phyloP scores from a whole-genome alignment of 305 asterid species.

The Ruellia speciosa region DNA sequence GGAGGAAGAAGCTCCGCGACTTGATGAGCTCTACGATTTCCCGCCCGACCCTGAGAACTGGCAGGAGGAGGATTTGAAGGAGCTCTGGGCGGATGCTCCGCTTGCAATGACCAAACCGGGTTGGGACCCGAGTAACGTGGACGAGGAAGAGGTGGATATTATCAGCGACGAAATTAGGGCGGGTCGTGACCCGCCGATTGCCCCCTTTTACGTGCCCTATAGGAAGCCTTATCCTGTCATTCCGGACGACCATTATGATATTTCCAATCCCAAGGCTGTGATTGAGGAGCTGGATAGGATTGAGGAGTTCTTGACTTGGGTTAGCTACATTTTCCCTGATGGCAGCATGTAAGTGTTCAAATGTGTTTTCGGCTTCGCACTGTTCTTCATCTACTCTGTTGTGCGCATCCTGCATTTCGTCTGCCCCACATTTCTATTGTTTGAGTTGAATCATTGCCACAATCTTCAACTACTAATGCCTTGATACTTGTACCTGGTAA shows the following conservation, averaged over 20 bases:
- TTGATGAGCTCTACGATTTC: slow-evolving; percentile 56
- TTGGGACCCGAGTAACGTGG: slow-evolving; percentile 74
- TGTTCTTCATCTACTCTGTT: neutral
- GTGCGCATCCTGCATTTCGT: slow-evolving; percentile 5
- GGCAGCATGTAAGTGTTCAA: slow-evolving; percentile 73
- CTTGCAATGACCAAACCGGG: slow-evolving; percentile 60
- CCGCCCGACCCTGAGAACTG: slow-evolving; percentile 79
- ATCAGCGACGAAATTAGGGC: slow-evolving; percentile 37
- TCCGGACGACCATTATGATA: slow-evolving; percentile 51
- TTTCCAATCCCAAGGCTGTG: slow-evolving; percentile 50
- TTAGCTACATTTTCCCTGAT: slow-evolving; percentile 75
- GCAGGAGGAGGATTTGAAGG: slow-evolving; percentile 86
- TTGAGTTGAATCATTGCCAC: neutral
- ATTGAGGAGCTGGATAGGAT: slow-evolving; percentile 95
- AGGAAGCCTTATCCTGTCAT: slow-evolving; percentile 70
- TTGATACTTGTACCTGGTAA: too few relatives aligned
- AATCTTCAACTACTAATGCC: too few relatives aligned
- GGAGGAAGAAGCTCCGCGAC: slow-evolving; percentile 13
- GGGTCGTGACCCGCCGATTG: slow-evolving; percentile 73
- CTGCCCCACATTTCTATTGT: neutral
- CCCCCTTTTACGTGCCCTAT: slow-evolving; percentile 84
- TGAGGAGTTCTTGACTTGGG: slow-evolving; percentile 90
- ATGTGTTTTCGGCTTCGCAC: neutral
- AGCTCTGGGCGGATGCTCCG: slow-evolving; percentile 91
- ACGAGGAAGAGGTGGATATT: slow-evolving; percentile 50